Conservation (phyloP, 1,284 basidiomycete species). For the Coniophora puteana region DNA sequence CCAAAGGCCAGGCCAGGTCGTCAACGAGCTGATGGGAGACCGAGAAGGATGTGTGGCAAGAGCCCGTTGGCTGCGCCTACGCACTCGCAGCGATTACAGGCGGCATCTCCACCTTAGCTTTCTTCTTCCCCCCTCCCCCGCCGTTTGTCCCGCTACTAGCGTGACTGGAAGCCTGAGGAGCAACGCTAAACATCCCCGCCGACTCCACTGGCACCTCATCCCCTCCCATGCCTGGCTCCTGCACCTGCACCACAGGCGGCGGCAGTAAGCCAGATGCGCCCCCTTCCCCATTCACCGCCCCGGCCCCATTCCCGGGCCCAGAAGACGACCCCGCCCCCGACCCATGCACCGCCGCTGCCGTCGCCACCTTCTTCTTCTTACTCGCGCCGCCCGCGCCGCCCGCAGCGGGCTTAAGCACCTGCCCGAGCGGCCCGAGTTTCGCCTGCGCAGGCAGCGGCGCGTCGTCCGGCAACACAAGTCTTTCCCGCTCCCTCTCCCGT, state of each 20-base stretch:
- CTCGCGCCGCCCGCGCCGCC: slow-evolving; percentile 31
- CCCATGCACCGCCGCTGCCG: slow-evolving; percentile 15
- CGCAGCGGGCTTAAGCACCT: slow-evolving; percentile 47
- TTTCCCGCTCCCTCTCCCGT: slow-evolving; percentile 22
- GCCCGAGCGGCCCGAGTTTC: slow-evolving; percentile 75
- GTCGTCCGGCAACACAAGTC: slow-evolving; percentile 58
- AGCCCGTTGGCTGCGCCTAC: slow-evolving; percentile 15
- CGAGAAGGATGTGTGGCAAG: background rate
- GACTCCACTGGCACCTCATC: slow-evolving; percentile 1
- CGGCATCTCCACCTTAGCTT: slow-evolving; percentile 31
- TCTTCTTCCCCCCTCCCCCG: slow-evolving; percentile 24
- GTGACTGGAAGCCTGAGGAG: slow-evolving; percentile 3
- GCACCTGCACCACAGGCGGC: slow-evolving; percentile 9
- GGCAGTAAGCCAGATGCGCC: too few relatives aligned
- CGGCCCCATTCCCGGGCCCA: slow-evolving; percentile 22
- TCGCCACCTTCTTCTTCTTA: slow-evolving; percentile 37
- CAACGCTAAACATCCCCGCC: background rate
- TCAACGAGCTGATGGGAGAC: slow-evolving; percentile 5
- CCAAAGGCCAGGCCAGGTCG: slow-evolving; percentile 11
- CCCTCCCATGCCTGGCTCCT: background rate
- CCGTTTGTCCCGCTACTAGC: slow-evolving; percentile 20
- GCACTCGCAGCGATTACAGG: slow-evolving; percentile 54
- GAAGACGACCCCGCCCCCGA: slow-evolving; percentile 15
- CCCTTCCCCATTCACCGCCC: slow-evolving; percentile 17
- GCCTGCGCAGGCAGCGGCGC: slow-evolving; percentile 47